Evolutionary conservation across 2,329 filamentous ascomycete genomes (phyloP), one percentile per base, ranked within the genome.

Genomic region (Penicillium sp.): DNA sequence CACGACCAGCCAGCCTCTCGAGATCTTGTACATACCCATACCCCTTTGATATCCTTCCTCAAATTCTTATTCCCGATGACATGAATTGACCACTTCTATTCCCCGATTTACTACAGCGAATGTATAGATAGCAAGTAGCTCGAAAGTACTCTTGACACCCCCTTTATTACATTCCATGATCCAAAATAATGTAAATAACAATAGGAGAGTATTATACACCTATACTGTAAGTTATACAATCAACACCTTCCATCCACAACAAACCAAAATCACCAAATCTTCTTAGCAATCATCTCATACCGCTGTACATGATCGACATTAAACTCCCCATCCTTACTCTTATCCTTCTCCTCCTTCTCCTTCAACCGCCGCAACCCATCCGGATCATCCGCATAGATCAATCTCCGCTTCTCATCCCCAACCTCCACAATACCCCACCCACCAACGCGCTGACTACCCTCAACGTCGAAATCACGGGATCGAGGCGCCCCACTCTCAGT

Each of bases 201-300:
- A 20, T 16, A n/a, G 4, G 20, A 37, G 16, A 43, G 9, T 24
- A 39, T 38, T 38, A 35, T 55, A 50, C 47, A 50, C 14, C 31
- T 32, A 38, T 18, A 20, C 31, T 16, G 6, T 18, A 40, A 39
- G 14, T 18, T 22, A 39, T 14, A 43, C 18, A 20, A 9, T 40
- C 16, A 45, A 22, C 7, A 31, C 10, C 50, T 5, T 29, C 8
- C 4, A 44, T 14, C 26, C 18, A 10, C 43, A 32, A 45, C 26
- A 20, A 8, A 14, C 6, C 16, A 16, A 8, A 56, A 51, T 73
- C 65, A 97, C 94, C 94, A 99, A 66, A 99, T 99, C 71, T 94
- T 83, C 81, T 97, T 97, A 0, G 91, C 90, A 66, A 92, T 88
- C 94, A 97, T 97, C 70, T 92, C 91, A 77, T 97, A 99, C 66